Base-by-base conservation (phyloP, 495 filamentous ascomycete species). In the Choiromyces venosus region DNA sequence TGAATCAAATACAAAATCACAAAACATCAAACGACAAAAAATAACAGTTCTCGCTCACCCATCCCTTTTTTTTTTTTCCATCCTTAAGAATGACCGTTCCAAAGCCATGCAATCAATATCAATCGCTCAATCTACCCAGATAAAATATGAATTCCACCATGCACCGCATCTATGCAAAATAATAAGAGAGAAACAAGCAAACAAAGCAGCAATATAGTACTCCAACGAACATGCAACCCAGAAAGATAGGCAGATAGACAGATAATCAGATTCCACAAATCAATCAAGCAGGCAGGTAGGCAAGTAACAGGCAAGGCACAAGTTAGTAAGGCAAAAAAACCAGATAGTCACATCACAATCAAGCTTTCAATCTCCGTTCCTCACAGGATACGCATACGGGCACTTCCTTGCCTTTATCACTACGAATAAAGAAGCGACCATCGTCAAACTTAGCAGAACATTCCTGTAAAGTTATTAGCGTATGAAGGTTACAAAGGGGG, bases 361-460 rank as follows among this genome's bases (percentile, higher is more conserved):
- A 81, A 33, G 82, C 82, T 76, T 86, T 86, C 74, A 86, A 76
- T 72, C 85, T 81, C 76, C 82, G 77, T 79, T 85, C 83, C 80
- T 86, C 85, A 65, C 85, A 86, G 65, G 75, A 78, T 46, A 85
- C 82, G 80, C 85, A 86, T 14, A 86, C 83, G 2, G 85, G 85
- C 66, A 85, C 82, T 76, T 83, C 75, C n/a, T 75, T 76, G 0
- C 77, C 78, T 25, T 79, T 80, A 14, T 81, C 81, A n/a, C 83
- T 83, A n/a, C 85, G 74, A 33, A 86, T 73, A 75, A 86, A 86
- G 77, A 85, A 86, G 33, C 84, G 72, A 1, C 85, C 85, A 68
- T 86, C 85, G 7, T 81, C 80, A 65, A 86, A 86, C 0, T 78
- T 78, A 33, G 78, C 79, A 14, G 80, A 80, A 71, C 85, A 86